A percentile compares a stretch with the other conserved stretches of the same genome.
Evolutionary conservation across 805 yeast species (phyloP).

Genomic region (Suhomyces pyralidae): DNA sequence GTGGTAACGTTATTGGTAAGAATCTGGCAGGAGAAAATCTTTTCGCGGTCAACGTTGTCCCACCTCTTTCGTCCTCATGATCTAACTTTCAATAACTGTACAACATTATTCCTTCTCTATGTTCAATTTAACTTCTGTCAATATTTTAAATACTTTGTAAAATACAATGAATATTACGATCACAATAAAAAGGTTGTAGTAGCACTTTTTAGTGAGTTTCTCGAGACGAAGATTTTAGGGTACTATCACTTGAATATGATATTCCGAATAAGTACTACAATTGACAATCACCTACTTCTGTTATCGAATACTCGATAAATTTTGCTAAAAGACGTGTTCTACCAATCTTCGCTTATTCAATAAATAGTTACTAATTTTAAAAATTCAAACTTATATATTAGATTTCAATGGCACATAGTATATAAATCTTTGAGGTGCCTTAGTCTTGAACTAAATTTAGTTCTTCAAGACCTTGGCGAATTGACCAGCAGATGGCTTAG

Average conservation of each 20-base stretch:
- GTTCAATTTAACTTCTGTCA: neutral
- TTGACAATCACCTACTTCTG: neutral
- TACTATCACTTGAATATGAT: no score
- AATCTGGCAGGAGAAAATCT: slow-evolving; percentile 31
- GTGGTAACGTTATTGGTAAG: slow-evolving; percentile 50
- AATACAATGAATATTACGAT: neutral
- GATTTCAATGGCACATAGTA: slow-evolving; percentile 6
- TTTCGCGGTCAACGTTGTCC: slow-evolving; percentile 45
- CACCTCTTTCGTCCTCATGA: slow-evolving; percentile 9
- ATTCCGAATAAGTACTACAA: neutral
- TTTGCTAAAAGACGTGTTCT: no score
- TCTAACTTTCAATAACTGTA: neutral
- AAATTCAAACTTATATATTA: slow-evolving; percentile 3
- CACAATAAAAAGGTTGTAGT: neutral
- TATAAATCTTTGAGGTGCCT: slow-evolving; percentile 1
- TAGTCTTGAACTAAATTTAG: slow-evolving; percentile 18
- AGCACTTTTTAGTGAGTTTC: no score
- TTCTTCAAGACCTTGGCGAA: slow-evolving; percentile 64
- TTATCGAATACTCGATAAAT: no score
- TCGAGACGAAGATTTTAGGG: no score
- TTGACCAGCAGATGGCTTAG: slow-evolving; percentile 68
- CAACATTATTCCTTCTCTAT: neutral
- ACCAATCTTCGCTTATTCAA: no score
- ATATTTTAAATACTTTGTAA: neutral
- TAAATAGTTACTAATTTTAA: no score